Conservation (phyloP, 2,329 filamentous ascomycete species). For the Venturia asperata region DNA sequence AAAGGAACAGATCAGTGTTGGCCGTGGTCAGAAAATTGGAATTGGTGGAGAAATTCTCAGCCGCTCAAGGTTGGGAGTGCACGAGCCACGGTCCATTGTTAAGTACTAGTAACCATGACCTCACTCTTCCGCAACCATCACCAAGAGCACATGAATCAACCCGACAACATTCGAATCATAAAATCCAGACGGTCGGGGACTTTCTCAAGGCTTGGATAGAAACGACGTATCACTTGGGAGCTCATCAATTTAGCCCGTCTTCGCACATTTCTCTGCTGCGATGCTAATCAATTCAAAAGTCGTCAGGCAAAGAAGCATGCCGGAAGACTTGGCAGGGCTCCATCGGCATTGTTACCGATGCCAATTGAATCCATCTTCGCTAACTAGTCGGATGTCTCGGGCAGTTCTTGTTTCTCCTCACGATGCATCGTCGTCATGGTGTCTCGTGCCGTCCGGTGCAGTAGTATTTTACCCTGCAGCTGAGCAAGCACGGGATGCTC, state of each 20-base stretch:
- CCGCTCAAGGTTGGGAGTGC: not conserved
- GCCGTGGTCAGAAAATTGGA: not conserved
- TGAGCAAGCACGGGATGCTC: conserved; percentile 1
- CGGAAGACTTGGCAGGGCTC: not conserved
- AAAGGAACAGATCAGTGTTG: not conserved
- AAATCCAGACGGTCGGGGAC: not conserved
- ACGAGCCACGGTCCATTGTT: not conserved
- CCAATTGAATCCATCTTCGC: not conserved
- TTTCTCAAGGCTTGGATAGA: not conserved
- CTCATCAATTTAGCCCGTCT: not conserved
- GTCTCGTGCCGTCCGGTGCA: not conserved
- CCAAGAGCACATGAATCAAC: not conserved
- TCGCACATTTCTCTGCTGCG: not conserved
- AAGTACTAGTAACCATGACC: not conserved
- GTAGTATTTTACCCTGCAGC: not conserved
- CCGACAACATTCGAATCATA: not conserved
- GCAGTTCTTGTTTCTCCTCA: not conserved
- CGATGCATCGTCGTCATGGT: conserved; percentile 12
- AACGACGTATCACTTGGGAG: not conserved
- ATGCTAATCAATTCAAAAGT: not conserved
- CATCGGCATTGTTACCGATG: not conserved
- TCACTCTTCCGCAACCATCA: not conserved
- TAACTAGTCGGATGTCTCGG: not conserved
- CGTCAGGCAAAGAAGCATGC: not conserved
- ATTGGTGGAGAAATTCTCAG: not conserved